Conservation (phyloP, 495 filamentous ascomycete genomes). For the Neurospora sp. region DNA sequence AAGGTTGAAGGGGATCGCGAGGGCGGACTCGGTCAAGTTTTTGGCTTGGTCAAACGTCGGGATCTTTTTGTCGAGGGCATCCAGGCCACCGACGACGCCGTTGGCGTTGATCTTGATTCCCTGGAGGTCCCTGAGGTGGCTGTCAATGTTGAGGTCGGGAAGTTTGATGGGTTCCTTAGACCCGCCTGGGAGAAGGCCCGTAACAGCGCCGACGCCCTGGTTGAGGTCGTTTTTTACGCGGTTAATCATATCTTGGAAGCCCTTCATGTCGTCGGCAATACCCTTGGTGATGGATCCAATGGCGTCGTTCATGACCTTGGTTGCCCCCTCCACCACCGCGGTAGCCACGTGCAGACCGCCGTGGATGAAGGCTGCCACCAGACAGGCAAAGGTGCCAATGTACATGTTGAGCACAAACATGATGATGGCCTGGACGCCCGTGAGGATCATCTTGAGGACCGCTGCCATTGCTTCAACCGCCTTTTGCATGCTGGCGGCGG, state of each 20-base stretch:
- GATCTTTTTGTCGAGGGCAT: slow-evolving; percentile 62
- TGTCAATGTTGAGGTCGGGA: slow-evolving; percentile 47
- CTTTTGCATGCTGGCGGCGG: slow-evolving; percentile 65
- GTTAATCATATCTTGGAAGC: slow-evolving; percentile 33
- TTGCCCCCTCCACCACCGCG: slow-evolving; percentile 57
- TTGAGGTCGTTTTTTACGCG: no score
- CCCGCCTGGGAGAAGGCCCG: no score
- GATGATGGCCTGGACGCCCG: slow-evolving; percentile 75
- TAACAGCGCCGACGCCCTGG: no score
- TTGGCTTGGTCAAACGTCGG: slow-evolving; percentile 76
- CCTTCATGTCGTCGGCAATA: slow-evolving; percentile 43
- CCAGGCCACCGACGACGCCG: slow-evolving; percentile 51
- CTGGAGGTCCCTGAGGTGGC: slow-evolving; percentile 52
- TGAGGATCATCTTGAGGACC: slow-evolving; percentile 67
- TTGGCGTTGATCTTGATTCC: slow-evolving; percentile 55
- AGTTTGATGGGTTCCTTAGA: slow-evolving; percentile 1
- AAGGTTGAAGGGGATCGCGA: slow-evolving; percentile 68
- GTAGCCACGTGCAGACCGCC: slow-evolving; percentile 64
- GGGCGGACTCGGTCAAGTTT: slow-evolving; percentile 60
- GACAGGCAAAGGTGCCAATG: slow-evolving; percentile 77
- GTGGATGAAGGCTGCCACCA: slow-evolving; percentile 69
- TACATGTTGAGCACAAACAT: slow-evolving; percentile 85
- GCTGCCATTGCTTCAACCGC: slow-evolving; percentile 66
- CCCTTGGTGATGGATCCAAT: slow-evolving; percentile 55
- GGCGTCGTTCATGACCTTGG: slow-evolving; percentile 61